phyloP scores from a whole-genome alignment of 495 filamentous ascomycete genomes.

The Amniculicola lignicola region DNA sequence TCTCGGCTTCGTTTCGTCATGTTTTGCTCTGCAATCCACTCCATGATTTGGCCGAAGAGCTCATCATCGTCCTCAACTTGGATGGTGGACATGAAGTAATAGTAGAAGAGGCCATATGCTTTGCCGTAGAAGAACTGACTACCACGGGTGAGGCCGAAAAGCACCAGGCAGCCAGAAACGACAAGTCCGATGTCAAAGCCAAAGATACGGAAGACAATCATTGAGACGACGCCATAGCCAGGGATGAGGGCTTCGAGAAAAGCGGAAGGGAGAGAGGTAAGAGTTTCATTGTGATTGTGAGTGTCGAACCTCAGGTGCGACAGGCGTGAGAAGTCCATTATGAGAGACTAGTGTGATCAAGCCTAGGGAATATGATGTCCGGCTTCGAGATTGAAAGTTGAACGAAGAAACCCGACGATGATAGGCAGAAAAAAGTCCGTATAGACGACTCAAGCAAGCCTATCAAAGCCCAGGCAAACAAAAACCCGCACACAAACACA shows the following conservation, averaged over 20 bases:
- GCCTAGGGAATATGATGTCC: too few relatives aligned
- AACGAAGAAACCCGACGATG: too few relatives aligned
- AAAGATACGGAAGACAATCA: slow-evolving; percentile 56
- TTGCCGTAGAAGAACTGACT: slow-evolving; percentile 33
- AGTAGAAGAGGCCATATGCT: slow-evolving; percentile 34
- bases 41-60: slow-evolving; percentile 59
- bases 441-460: too few relatives aligned
- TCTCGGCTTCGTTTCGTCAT: slow-evolving; percentile 52
- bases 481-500: too few relatives aligned
- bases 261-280: slow-evolving; percentile 36
- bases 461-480: too few relatives aligned
- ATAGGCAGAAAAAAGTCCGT: too few relatives aligned
- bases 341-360: too few relatives aligned
- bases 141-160: slow-evolving; percentile 39
- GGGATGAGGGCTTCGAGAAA: slow-evolving; percentile 74
- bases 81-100: slow-evolving; percentile 55
- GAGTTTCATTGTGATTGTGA: not conserved
- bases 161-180: slow-evolving; percentile 57
- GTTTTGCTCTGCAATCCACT: slow-evolving; percentile 57
- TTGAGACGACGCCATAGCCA: slow-evolving; percentile 64
- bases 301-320: slow-evolving; percentile 9
- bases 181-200: slow-evolving; percentile 70
- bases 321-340: slow-evolving; percentile 17
- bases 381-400: too few relatives aligned
- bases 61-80: slow-evolving; percentile 56